Evolutionary conservation across 257 asterid species (phyloP).

Genomic region (Ilex aquifolium): DNA sequence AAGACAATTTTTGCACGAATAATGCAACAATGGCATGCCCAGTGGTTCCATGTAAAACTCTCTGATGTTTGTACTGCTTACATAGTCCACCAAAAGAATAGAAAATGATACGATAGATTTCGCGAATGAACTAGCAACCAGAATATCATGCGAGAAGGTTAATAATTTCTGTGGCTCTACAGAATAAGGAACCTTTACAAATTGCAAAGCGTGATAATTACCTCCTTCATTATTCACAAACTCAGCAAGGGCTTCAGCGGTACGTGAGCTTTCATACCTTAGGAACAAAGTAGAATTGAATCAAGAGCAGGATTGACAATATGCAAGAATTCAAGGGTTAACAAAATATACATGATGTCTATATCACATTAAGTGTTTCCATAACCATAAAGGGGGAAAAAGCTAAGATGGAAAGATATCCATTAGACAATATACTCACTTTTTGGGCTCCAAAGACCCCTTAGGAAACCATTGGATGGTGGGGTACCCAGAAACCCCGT

Average conservation of each 20-base stretch:
- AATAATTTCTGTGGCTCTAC: too few species aligned
- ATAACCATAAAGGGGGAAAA: too few species aligned
- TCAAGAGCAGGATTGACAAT: too few species aligned
- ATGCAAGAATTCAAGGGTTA: too few species aligned
- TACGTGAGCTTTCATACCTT: constrained; percentile 83
- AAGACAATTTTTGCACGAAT: too few species aligned
- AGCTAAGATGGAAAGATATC: too few species aligned
- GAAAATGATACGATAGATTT: too few species aligned
- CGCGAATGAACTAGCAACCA: neutral
- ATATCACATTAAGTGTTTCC: too few species aligned
- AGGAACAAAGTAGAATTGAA: neutral
- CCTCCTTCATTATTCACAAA: constrained; percentile 82
- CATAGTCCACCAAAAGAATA: neutral
- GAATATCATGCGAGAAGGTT: neutral
- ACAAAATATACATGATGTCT: too few species aligned
- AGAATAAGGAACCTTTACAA: neutral
- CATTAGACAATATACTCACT: constrained; percentile 37
- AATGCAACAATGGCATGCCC: too few species aligned
- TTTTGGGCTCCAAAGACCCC: constrained; percentile 86
- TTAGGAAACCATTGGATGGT: constrained; percentile 95
- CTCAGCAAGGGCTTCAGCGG: constrained; percentile 77
- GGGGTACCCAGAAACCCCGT: constrained; percentile 89
- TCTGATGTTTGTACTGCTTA: too few species aligned
- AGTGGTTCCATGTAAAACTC: too few species aligned
- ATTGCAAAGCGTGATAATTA: constrained; percentile 14